phyloP scores from a whole-genome alignment of 2,329 filamentous ascomycete species.

The Claviceps pazoutovae region DNA sequence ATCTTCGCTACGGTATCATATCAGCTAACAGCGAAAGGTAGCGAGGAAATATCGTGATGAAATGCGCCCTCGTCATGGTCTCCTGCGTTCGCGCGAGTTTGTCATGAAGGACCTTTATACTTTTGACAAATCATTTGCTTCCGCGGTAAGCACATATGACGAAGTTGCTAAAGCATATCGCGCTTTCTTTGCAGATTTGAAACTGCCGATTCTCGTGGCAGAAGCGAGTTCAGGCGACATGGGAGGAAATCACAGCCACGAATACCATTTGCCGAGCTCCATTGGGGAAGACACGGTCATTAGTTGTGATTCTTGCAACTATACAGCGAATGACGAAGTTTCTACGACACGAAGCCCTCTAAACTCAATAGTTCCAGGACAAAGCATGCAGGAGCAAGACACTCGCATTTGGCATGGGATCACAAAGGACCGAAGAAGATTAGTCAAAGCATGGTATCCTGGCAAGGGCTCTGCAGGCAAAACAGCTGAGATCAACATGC shows the following conservation, averaged over 20 bases:
- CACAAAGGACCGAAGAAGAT: constrained; percentile 49
- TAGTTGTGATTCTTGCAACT: constrained; percentile 57
- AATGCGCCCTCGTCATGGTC: constrained; percentile 70
- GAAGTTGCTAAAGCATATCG: constrained; percentile 61
- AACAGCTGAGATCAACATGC: constrained; percentile 28
- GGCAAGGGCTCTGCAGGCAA: constrained; percentile 13
- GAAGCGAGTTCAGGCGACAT: constrained; percentile 93
- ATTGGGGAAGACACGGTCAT: constrained; percentile 80
- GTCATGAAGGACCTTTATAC: constrained; percentile 98
- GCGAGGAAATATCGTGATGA: constrained; percentile 93
- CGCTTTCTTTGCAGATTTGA: constrained; percentile 67
- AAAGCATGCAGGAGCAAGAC: constrained; percentile 4
- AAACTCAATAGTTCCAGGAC: background rate
- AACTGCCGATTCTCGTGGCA: constrained; percentile 70
- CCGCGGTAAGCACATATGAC: constrained; percentile 70
- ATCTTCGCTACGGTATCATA: background rate
- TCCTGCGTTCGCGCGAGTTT: constrained; percentile 82
- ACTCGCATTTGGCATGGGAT: constrained; percentile 46
- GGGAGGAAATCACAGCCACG: constrained; percentile 84
- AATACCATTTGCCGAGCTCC: constrained; percentile 72
- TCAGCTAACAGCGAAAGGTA: constrained; percentile 16
- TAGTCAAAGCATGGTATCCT: constrained; percentile 59
- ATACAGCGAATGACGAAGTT: constrained; percentile 82
- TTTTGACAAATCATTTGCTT: constrained; percentile 56
- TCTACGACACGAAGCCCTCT: constrained; percentile 27